A percentile compares a stretch with the other conserved stretches of the same genome.
phyloP scores from a whole-genome alignment of 257 asterid species.

The Scutellaria galericulata region DNA sequence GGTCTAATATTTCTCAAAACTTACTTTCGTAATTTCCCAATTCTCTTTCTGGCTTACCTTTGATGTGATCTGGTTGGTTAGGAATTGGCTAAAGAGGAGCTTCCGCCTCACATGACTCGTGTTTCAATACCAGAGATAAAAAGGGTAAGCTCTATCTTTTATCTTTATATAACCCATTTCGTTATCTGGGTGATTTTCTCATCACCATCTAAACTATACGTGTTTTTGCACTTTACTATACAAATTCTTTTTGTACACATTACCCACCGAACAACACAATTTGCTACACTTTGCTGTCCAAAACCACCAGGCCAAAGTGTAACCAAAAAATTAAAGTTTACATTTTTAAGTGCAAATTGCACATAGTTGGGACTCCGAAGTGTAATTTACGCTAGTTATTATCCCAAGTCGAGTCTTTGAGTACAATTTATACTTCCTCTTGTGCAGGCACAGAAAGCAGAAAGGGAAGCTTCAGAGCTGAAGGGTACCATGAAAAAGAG shows the following conservation, averaged over 20 bases:
- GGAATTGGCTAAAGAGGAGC: slow-evolving; percentile 95
- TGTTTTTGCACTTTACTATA: too few species aligned
- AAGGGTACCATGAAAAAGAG: slow-evolving; percentile 89
- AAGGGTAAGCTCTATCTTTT: slow-evolving; percentile 53
- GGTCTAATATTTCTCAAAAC: background rate
- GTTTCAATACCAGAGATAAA: slow-evolving; percentile 77
- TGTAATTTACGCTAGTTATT: too few species aligned
- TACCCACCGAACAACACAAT: too few species aligned
- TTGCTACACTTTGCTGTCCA: too few species aligned
- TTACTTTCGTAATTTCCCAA: background rate
- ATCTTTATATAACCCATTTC: background rate
- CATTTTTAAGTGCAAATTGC: too few species aligned
- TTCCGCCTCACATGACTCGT: slow-evolving; percentile 82
- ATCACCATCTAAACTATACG: too few species aligned
- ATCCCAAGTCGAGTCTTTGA: too few species aligned
- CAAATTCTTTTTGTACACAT: too few species aligned
- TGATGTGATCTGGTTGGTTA: slow-evolving; percentile 38
- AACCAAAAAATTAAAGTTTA: too few species aligned
- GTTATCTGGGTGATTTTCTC: too few species aligned
- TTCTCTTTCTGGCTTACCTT: slow-evolving; percentile 7
- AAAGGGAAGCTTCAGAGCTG: slow-evolving; percentile 79
- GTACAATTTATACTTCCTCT: background rate
- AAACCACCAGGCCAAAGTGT: too few species aligned
- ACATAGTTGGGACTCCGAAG: too few species aligned
- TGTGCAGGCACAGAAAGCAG: slow-evolving; percentile 86